Conservation (phyloP, 805 yeast genomes). For the Hanseniaspora thailandica region DNA sequence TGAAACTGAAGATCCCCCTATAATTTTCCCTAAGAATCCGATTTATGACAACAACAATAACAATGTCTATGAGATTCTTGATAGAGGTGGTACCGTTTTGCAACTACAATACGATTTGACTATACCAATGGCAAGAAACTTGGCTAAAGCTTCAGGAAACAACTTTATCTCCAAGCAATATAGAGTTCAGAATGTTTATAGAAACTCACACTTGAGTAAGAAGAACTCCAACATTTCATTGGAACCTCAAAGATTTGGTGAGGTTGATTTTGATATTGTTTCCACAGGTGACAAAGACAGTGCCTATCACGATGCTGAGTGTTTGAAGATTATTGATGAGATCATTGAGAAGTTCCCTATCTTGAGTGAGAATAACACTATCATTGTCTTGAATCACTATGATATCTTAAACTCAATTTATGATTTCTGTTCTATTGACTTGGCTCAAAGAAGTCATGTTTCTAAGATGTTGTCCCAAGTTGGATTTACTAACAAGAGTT, state of each 20-base stretch:
- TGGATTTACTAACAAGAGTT: conserved; percentile 49
- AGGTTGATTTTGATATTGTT: conserved; percentile 76
- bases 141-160: conserved; percentile 45
- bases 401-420: conserved; percentile 65
- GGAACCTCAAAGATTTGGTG: conserved; percentile 66
- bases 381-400: conserved; percentile 64
- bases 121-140: conserved; percentile 73
- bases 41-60: conserved; percentile 43
- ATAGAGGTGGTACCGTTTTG: conserved; percentile 73
- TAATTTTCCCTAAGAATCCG: conserved; percentile 73
- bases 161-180: conserved; percentile 41
- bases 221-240: conserved; percentile 42
- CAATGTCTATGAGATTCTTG: conserved; percentile 67
- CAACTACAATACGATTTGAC: conserved; percentile 85
- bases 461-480: conserved; percentile 63
- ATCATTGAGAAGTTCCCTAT: conserved; percentile 55
- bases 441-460: conserved; percentile 59
- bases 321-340: conserved; percentile 71
- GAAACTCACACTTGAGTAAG: conserved; percentile 37
- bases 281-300: conserved; percentile 39
- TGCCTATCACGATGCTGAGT: conserved; percentile 72
- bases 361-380: conserved; percentile 43
- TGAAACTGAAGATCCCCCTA: conserved; percentile 53
- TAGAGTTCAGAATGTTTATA: conserved; percentile 69
- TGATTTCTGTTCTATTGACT: conserved; percentile 70